phyloP scores from a whole-genome alignment of 2,329 filamentous ascomycete species.

The Dactylellina drechsleri region DNA sequence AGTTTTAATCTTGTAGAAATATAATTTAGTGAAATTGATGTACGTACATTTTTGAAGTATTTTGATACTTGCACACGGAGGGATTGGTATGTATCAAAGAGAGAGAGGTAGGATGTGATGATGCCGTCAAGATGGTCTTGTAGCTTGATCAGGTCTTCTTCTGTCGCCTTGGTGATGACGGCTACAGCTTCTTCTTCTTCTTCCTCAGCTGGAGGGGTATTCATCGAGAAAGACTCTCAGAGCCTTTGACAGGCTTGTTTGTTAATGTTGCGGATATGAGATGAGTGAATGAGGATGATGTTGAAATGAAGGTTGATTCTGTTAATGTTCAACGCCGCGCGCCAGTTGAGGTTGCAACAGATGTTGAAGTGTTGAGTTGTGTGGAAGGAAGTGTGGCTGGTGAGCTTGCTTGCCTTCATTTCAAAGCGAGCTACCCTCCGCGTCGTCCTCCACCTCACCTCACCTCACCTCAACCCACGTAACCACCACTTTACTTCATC shows the following conservation, averaged over 20 bases:
- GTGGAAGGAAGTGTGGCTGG: conserved; percentile 25
- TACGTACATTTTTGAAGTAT: conserved; percentile 62
- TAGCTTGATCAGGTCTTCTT: conserved; percentile 56
- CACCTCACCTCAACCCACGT: conserved; percentile 9
- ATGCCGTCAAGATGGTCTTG: conserved; percentile 61
- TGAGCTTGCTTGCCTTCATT: conserved; percentile 7
- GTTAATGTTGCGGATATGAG: neutral
- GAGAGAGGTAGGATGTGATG: conserved; percentile 63
- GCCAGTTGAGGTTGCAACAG: no score
- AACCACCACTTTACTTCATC: neutral
- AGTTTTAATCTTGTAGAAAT: neutral
- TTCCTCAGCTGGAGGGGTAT: no score
- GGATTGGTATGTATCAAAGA: conserved; percentile 63
- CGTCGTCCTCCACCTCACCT: conserved; percentile 42
- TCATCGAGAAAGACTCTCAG: no score
- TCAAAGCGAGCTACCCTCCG: conserved; percentile 39
- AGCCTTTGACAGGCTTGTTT: no score
- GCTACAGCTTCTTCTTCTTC: no score
- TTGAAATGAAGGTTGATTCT: no score
- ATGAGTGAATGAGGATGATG: neutral
- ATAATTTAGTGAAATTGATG: neutral
- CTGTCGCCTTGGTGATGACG: conserved; percentile 5
- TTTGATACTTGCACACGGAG: conserved; percentile 62
- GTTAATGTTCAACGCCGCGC: no score
- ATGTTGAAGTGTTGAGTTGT: conserved; percentile 33